These are phyloP conservation scores for Diplodia intermedia DNA, from an alignment of 2,329 filamentous ascomycete species.

Conservation along the genomic window DNA sequence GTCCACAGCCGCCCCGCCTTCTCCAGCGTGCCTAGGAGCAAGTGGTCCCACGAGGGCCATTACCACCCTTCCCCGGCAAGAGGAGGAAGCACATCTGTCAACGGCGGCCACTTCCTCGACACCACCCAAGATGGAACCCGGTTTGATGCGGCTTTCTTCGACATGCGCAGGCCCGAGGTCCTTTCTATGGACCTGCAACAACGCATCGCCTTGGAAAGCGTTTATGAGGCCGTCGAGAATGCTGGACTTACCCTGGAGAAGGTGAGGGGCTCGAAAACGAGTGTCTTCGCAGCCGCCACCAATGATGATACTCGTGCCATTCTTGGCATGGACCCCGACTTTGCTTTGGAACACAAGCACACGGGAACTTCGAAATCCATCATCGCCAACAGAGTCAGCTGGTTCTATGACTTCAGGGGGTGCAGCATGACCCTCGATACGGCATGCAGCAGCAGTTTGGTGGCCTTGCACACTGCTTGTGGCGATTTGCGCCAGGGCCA, in stretches of 20 bases:
- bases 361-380: conserved; percentile 34
- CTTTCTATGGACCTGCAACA: conserved; percentile 40
- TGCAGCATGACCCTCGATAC: conserved; percentile 45
- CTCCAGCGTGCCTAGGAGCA: conserved; percentile 37
- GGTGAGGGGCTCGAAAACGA: conserved; percentile 31
- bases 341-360: conserved; percentile 12
- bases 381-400: conserved; percentile 35
- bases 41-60: conserved; percentile 44
- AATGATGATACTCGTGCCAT: conserved; percentile 32
- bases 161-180: conserved; percentile 36
- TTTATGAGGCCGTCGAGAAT: conserved; percentile 52
- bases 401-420: conserved; percentile 34
- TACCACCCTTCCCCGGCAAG: conserved; percentile 38
- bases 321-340: conserved; percentile 25
- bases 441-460: conserved; percentile 43
- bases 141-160: conserved; percentile 38
- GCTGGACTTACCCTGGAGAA: conserved; percentile 39
- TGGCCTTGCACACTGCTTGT: conserved; percentile 41
- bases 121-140: conserved; percentile 30
- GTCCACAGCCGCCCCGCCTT: conserved; percentile 11
- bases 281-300: conserved; percentile 35
- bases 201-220: conserved; percentile 41
- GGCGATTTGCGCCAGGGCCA: conserved; percentile 33
- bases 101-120: conserved; percentile 35
- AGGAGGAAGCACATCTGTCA: conserved; percentile 4